These are phyloP conservation scores for Boletus subluridellus DNA, from an alignment of 1,284 basidiomycete species.

Conservation along the genomic window DNA sequence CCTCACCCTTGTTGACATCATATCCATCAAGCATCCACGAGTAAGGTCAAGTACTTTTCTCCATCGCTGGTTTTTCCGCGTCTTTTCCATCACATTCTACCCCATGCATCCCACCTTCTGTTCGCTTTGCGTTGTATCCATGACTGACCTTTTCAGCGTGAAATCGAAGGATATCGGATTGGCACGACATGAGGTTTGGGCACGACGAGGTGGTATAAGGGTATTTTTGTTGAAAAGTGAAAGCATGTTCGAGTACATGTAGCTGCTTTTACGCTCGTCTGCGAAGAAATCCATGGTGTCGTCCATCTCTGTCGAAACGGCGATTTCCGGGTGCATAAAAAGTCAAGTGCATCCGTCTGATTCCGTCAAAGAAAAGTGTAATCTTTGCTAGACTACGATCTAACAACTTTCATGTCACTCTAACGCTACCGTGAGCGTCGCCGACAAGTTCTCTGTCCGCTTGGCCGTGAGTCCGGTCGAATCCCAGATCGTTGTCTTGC, in stretches of 20 bases:
- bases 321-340: slow-evolving; percentile 2
- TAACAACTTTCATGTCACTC: slow-evolving; percentile 4
- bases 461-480: neutral
- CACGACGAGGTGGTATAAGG: slow-evolving; percentile 2
- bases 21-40: slow-evolving; percentile 12
- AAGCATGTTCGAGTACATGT: slow-evolving; percentile 14
- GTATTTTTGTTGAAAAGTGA: slow-evolving; percentile 3
- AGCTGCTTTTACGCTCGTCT: neutral
- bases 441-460: neutral
- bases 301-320: neutral
- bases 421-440: neutral
- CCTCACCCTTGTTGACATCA: slow-evolving; percentile 1
- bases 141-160: slow-evolving; percentile 31
- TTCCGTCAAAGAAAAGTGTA: neutral
- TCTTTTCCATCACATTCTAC: neutral
- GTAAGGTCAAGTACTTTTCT: slow-evolving; percentile 34
- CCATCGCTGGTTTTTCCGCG: neutral
- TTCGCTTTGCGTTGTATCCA: slow-evolving; percentile 9
- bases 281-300: neutral
- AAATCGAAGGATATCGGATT: slow-evolving; percentile 10
- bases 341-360: neutral
- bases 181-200: neutral
- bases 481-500: neutral
- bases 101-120: slow-evolving; percentile 1
- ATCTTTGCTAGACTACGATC: neutral